Base-by-base conservation (phyloP, 768 basidiomycete species). In the Suillus spraguei region DNA sequence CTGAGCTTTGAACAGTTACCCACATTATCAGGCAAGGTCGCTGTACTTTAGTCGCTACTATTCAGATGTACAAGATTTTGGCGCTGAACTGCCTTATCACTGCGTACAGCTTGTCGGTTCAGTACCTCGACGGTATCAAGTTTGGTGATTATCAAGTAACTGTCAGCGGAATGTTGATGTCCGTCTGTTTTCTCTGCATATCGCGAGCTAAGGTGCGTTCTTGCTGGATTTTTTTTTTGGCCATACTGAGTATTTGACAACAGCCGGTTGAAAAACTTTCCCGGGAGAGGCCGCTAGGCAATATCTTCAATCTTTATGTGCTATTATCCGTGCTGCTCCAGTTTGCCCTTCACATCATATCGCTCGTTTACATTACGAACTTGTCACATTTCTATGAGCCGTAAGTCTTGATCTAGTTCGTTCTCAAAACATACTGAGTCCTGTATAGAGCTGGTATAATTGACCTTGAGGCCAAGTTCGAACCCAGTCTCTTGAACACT, bases 21-120 rank as follows among this genome's bases (percentile, higher is more conserved):
- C 95, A 97, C 73, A 98, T 99, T 74, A 97, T 99, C 68, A 88
- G 97, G 22, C 97, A 99, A 78, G 97, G 97, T 28, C 93, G 97
- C 35, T 99, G 97, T 80, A 99, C 97, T 1, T 87, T 99, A 20
- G 97, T 99, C 52, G 97, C 97, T 2, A 99, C 97, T 4, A 91
- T 97, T 60, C 97, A 99, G 79, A 99, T 99, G 97, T 99, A 98
- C 87, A 97, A 98, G 81, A 99, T 99, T 68, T 82, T 99, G 42
- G 97, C 97, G 1, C 80, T 99, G 62, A 99, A 99, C 74, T 99
- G 97, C 72, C 81, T 99, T 47, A 99, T 99, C 77, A 97, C 96
- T 4, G 97, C 97, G n/a, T 99, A 97, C 79, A 96, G 94, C 74
- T 81, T 99, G 65, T 95, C 93, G 68, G 97, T 99, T 36, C 96